phyloP scores from a whole-genome alignment of 768 basidiomycete genomes.

The Agrocybe praecox region DNA sequence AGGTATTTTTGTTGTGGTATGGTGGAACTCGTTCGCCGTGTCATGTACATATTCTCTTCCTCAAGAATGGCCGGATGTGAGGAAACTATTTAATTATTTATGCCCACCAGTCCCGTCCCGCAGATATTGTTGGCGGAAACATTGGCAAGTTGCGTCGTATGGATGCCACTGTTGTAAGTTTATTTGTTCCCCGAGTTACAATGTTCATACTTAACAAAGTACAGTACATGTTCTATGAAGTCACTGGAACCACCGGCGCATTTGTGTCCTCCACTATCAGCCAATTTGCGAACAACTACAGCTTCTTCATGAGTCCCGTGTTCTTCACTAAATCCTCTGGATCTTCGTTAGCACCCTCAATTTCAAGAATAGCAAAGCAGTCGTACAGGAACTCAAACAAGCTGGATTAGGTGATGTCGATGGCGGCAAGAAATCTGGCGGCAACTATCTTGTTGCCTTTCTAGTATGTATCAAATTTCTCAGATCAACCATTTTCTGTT shows the following conservation, averaged over 20 bases:
- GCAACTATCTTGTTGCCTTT: conserved; percentile 28
- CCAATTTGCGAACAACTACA: conserved; percentile 34
- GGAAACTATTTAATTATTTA: background rate
- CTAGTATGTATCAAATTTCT: conserved; percentile 18
- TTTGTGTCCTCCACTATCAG: conserved; percentile 31
- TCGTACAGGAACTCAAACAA: conserved; percentile 21
- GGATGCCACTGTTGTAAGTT: conserved; percentile 30
- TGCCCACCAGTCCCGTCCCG: conserved; percentile 23
- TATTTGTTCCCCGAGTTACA: background rate
- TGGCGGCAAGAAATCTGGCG: conserved; percentile 1
- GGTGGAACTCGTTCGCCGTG: conserved; percentile 37
- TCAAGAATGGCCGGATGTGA: background rate
- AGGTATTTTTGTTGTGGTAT: conserved; percentile 34
- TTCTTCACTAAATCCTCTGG: conserved; percentile 28
- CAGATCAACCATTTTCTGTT: background rate
- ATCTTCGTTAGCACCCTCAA: conserved; percentile 25
- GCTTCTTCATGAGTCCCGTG: conserved; percentile 33
- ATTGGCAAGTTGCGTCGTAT: conserved; percentile 32
- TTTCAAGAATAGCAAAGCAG: conserved; percentile 17
- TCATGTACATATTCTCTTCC: conserved; percentile 23
- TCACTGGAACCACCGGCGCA: conserved; percentile 31
- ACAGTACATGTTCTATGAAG: conserved; percentile 33
- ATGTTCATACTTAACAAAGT: background rate
- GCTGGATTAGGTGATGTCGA: conserved; percentile 24
- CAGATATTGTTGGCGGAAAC: conserved; percentile 35